phyloP scores from a whole-genome alignment of 495 filamentous ascomycete species.

The Penicillium atrosanguineum region DNA sequence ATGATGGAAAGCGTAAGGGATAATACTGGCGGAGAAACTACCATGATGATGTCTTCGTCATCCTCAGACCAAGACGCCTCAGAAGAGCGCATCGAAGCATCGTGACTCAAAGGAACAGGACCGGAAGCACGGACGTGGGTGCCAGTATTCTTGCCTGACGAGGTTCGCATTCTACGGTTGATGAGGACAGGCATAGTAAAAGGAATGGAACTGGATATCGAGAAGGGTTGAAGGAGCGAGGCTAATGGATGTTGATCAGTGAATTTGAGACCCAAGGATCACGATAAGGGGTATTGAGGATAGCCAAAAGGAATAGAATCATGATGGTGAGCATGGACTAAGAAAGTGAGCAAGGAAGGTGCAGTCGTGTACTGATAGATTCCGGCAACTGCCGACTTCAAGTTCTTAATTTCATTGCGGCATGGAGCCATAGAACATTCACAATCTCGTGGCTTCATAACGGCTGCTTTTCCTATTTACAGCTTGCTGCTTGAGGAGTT shows the following conservation, averaged over 20 bases:
- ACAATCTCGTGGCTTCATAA: background rate
- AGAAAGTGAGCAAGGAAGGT: background rate
- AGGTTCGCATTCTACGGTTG: background rate
- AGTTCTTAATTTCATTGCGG: background rate
- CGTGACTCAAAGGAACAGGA: background rate
- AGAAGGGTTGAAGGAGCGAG: background rate
- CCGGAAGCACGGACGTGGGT: background rate
- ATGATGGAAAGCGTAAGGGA: background rate
- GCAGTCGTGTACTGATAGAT: background rate
- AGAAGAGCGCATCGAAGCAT: background rate
- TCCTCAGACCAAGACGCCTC: background rate
- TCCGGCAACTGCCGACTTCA: background rate
- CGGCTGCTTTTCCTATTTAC: conserved; percentile 20
- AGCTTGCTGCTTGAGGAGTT: conserved; percentile 43
- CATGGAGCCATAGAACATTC: background rate
- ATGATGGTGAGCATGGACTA: background rate
- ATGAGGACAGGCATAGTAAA: background rate
- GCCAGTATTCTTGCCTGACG: background rate
- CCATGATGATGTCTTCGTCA: background rate
- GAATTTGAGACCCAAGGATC: background rate
- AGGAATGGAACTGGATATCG: background rate
- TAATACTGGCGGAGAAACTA: background rate
- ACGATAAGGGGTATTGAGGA: background rate
- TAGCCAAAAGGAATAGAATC: background rate
- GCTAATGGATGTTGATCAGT: background rate